These are phyloP conservation scores for Prillingera fragicola DNA, from an alignment of 1,284 basidiomycete species.

Conservation along the genomic window DNA sequence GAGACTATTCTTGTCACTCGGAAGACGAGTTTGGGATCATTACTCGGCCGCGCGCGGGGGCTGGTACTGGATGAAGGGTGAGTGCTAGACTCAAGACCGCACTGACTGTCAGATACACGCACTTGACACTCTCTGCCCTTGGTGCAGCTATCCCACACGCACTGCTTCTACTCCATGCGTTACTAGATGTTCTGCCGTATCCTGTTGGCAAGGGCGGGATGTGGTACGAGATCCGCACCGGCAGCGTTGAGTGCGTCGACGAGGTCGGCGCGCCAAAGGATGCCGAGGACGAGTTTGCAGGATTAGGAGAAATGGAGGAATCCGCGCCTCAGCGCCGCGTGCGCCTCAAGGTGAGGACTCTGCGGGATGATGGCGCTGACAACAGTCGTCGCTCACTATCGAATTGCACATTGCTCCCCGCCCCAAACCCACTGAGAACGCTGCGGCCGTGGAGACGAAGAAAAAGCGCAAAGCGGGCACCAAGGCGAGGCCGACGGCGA, in stretches of 20 bases:
- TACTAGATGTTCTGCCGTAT: slow-evolving; percentile 70
- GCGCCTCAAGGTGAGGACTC: slow-evolving; percentile 5
- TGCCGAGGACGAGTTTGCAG: slow-evolving; percentile 8
- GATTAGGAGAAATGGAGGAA: slow-evolving; percentile 9
- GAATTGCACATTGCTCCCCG: slow-evolving; percentile 4
- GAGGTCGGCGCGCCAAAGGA: slow-evolving; percentile 53
- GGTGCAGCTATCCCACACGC: slow-evolving; percentile 82
- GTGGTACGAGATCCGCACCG: slow-evolving; percentile 67
- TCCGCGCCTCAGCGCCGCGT: background rate
- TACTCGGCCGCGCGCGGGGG: slow-evolving; percentile 72
- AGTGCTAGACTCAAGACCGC: slow-evolving; percentile 39
- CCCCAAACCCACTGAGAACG: background rate
- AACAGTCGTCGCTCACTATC: background rate
- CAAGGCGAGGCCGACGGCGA: background rate
- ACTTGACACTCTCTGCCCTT: slow-evolving; percentile 70
- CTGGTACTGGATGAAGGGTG: slow-evolving; percentile 71
- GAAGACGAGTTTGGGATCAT: slow-evolving; percentile 65
- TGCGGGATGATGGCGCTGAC: background rate
- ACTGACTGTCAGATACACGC: no score
- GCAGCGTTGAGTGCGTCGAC: slow-evolving; percentile 70
- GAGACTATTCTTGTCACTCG: slow-evolving; percentile 75
- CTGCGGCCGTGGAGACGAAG: background rate
- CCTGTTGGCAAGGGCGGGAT: slow-evolving; percentile 52
- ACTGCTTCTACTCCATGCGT: slow-evolving; percentile 62
- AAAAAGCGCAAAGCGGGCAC: background rate